Base-by-base conservation (phyloP, 768 basidiomycete genomes). In the Imleria badia region DNA sequence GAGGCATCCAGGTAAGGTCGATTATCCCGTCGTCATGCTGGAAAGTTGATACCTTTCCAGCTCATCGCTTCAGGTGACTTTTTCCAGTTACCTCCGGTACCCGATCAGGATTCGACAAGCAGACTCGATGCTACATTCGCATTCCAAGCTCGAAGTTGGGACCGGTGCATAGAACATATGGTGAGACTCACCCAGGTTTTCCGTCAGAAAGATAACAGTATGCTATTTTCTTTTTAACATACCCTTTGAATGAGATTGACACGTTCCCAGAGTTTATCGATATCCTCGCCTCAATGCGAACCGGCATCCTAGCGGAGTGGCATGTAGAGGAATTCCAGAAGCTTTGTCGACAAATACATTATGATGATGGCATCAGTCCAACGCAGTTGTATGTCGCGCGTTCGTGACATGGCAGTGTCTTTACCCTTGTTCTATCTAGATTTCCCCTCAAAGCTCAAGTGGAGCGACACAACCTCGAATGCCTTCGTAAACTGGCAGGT, bases 221-320 rank as follows among this genome's bases (percentile, higher is more conserved):
- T 31, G 60, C 42, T 5, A 9, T 55, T 26, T 45, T 33, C 12
- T 15, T 31, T 47, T 29, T 3, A 2, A 48, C 6, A 30, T 12
- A 14, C 12, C 12, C 13, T 47, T 17, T 41, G n/a, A 17, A 38
- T 36, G 35, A n/a, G 29, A 39, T 26, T 42, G 22, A 60, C 19
- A 14, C 15, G 15, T 39, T 33, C 30, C 9, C 64, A 94, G 94
- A 80, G 43, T 98, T 99, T 65, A 82, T 99, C 42, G 80, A 93
- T 63, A 98, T 98, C 92, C 77, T 98, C 45, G 98, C 98, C 66
- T 94, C 97, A 64, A 98, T 98, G 94, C 84, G 97, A 23, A 95
- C 91, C 58, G 97, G 96, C 1, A 71, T 64, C 14, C 73, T 98
- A n/a, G 77, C 81, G 3, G 55, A 67, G 0, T 75, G 77, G 44